Evolutionary conservation across 768 basidiomycete species (phyloP), one percentile per base, ranked within the genome.

Genomic region (Hemileccinum rubropunctum): DNA sequence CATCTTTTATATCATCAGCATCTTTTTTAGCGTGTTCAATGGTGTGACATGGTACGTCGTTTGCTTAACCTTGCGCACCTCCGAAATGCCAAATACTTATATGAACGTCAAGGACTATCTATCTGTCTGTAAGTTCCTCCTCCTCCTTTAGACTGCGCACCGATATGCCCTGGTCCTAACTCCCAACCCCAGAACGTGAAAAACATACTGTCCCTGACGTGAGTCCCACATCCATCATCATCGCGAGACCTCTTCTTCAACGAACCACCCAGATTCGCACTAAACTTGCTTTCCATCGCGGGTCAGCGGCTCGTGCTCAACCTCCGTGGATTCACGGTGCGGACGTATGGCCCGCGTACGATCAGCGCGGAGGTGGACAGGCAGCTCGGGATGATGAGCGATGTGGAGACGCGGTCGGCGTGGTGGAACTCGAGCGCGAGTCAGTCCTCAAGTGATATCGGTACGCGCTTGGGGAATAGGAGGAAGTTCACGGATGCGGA

Each of bases 271-370:
- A 58, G 57, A 11, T 42, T 55, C 13, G 42, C 48, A 8, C n/a
- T 48, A 27, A 54, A 54, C n/a, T 6, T 58, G 17, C 39, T 56
- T 58, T 68, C 37, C 38, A 50, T 52, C 48, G 53, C 45, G 32
- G 58, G 38, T 45, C 64, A 45, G 50, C 62, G 52, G 52, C 61
- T 51, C 36, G 59, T 51, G 46, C 50, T 51, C 49, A 60, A 49
- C 39, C 54, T 52, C 33, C 47, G 40, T 34, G 50, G 45, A 57
- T 58, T 60, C 27, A 33, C 18, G 6, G 47, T 36, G 14, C 50
- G 48, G 17, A 13, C 50, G 5, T 50, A 51, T 18, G n/a, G 35
- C 1, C 33, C 45, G 0, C 46, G 46, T 30, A 35, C 48, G 9
- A 39, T 60, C 12, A 60, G 58, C 20, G 33, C 45, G 2, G 58